These are phyloP conservation scores for Withania somnifera DNA, from an alignment of 305 asterid genomes.

Conservation along the genomic window DNA sequence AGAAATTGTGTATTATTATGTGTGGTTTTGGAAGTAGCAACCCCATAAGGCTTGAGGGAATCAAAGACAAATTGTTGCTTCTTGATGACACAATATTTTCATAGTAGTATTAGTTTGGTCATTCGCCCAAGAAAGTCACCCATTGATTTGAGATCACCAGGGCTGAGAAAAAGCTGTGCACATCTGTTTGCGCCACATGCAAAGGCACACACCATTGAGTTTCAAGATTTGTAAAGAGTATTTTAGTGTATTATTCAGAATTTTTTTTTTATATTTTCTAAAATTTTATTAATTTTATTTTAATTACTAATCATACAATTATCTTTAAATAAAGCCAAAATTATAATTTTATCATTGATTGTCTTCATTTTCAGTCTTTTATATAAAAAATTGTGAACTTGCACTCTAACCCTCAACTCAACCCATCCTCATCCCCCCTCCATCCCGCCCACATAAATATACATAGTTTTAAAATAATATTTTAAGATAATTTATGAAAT, in stretches of 20 bases:
- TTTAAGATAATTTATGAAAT: not conserved
- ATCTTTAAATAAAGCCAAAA: too few relatives aligned
- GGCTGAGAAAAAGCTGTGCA: not conserved
- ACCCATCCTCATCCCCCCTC: not conserved
- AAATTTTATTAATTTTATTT: too few relatives aligned
- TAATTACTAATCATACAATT: too few relatives aligned
- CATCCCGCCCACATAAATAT: not conserved
- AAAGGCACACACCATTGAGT: not conserved
- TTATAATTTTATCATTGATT: too few relatives aligned
- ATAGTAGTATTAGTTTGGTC: not conserved
- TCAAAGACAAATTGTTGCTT: not conserved
- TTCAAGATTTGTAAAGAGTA: not conserved
- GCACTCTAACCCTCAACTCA: not conserved
- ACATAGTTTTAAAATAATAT: not conserved
- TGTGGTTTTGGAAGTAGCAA: not conserved
- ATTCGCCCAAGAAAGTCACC: not conserved
- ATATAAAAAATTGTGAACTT: too few relatives aligned
- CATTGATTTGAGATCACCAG: not conserved
- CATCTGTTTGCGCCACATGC: not conserved
- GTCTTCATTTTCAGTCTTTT: too few relatives aligned
- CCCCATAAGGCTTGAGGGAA: not conserved
- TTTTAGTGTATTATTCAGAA: too few relatives aligned
- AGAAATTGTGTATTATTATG: not conserved
- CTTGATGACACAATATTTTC: constrained; percentile 1
- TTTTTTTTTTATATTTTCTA: too few relatives aligned